Base-by-base conservation (phyloP, 305 asterid species). In the Fraxinus xanthoxyloides region DNA sequence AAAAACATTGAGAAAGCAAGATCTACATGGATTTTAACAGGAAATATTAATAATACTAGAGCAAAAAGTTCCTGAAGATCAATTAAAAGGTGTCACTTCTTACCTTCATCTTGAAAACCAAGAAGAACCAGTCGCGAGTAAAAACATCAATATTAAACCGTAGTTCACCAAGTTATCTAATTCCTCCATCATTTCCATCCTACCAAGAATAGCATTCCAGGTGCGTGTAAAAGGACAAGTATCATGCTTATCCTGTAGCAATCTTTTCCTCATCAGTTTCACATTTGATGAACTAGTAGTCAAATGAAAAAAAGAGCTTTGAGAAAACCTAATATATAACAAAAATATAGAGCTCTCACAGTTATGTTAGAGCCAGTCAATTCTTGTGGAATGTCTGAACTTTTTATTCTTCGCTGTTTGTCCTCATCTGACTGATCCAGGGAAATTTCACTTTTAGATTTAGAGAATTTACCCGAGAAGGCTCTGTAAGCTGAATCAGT, bases 401-500 rank as follows among this genome's bases (percentile, higher is more conserved):
- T 86, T 85, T 88, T 80, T 40, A 88, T 40, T 32, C 75, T 77
- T 86, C 86, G 85, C 43, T 19, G 87, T 12, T 28, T 61, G 74
- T 86, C 87, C 79, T 81, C 77, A 79, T 67, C 86, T 51, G 89
- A 69, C 81, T 79, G 88, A 59, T 83, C 87, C 34, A 43, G 80
- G 82, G 89, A 82, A 84, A 81, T 82, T 87, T 87, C 80, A 56
- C 38, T 81, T 82, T 84, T 85, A 40, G 84, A 78, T 85, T 80
- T 87, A 19, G 80, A 63, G 82, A 72, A 59, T 80, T 82, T 85
- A 73, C 87, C 84, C 8, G 92, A 78, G 86, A 89, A 85, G 77
- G 90, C 95, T 84, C 82, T 87, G 85, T 96, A 94, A 40, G 98
- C 93, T 70, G 98, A 92, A 87, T 92, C 97, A 0, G 98, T 94